These are phyloP conservation scores for Hordeum marinum DNA, from an alignment of 176 grass and related monocot species.

Conservation along the genomic window DNA sequence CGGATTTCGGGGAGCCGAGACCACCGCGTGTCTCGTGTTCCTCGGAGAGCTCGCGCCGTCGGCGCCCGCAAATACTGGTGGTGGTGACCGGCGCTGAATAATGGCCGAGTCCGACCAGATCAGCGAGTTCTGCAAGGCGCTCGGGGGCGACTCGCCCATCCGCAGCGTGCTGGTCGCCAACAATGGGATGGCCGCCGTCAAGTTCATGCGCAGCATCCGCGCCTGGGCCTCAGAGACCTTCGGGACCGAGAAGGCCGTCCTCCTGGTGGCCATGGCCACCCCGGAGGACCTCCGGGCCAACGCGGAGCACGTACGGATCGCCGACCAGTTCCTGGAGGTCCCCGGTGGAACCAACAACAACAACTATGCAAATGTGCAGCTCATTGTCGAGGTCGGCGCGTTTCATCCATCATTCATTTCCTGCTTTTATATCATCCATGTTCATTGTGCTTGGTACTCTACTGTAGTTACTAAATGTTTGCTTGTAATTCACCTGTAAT, in stretches of 20 bases:
- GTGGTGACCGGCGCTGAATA: constrained; percentile 18
- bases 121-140: constrained; percentile 65
- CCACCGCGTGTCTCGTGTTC: no score
- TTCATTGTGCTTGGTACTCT: not conserved
- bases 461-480: constrained; percentile 1
- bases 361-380: constrained; percentile 97
- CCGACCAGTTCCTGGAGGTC: constrained; percentile 95
- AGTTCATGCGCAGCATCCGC: constrained; percentile 89
- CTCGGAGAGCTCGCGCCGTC: no score
- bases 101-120: constrained; percentile 37
- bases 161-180: constrained; percentile 94
- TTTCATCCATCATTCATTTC: not conserved
- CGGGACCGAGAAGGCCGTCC: constrained; percentile 83
- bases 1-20: no score
- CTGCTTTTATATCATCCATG: not conserved
- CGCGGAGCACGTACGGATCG: constrained; percentile 89
- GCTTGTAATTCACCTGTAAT: constrained; percentile 1
- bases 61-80: no score
- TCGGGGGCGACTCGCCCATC: constrained; percentile 68
- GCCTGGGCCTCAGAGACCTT: constrained; percentile 86
- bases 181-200: constrained; percentile 98
- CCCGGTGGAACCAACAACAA: constrained; percentile 96
- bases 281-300: constrained; percentile 95
- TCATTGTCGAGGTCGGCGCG: constrained; percentile 85
- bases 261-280: constrained; percentile 94